A percentile compares a stretch with the other conserved stretches of the same genome.
These are phyloP conservation scores for Bathelium albidoporum DNA, from an alignment of 495 filamentous ascomycete genomes.

Conservation along the genomic window DNA sequence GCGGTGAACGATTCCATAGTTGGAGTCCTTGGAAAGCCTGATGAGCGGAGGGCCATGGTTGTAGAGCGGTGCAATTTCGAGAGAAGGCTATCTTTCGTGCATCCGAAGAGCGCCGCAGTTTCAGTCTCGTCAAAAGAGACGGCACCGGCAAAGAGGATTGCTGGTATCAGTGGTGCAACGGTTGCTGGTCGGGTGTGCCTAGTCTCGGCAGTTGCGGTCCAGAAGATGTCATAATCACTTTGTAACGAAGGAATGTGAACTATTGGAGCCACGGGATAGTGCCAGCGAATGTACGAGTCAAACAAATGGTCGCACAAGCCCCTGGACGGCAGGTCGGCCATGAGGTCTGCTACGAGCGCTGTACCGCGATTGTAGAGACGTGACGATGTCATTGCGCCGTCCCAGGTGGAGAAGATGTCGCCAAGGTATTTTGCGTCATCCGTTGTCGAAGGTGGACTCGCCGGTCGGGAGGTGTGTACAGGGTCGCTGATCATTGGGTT, in stretches of 20 bases:
- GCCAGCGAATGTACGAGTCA: conserved; percentile 4
- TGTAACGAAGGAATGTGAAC: conserved; percentile 6
- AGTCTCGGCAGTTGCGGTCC: conserved; percentile 1
- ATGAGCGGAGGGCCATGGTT: conserved; percentile 1
- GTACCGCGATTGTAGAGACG: not conserved
- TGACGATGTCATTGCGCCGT: not conserved
- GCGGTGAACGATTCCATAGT: conserved; percentile 6
- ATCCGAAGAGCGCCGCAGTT: not conserved
- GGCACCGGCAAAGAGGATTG: conserved; percentile 8
- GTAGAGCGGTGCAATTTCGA: conserved; percentile 1
- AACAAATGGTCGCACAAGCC: conserved; percentile 4
- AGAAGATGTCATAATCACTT: conserved; percentile 6
- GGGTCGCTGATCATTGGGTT: not conserved
- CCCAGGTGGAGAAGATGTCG: not conserved
- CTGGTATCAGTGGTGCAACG: conserved; percentile 4
- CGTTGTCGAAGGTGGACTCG: not conserved
- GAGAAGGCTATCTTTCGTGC: not conserved
- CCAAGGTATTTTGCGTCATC: not conserved
- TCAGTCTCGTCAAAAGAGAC: not conserved
- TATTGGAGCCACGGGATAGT: conserved; percentile 5
- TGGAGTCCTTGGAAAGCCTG: conserved; percentile 7
- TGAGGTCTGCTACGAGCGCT: not conserved
- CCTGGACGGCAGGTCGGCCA: conserved; percentile 4
- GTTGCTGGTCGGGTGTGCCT: not conserved
- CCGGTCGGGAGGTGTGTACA: not conserved